phyloP scores from a whole-genome alignment of 2,329 filamentous ascomycete genomes.

The Aspergillus alliaceus region DNA sequence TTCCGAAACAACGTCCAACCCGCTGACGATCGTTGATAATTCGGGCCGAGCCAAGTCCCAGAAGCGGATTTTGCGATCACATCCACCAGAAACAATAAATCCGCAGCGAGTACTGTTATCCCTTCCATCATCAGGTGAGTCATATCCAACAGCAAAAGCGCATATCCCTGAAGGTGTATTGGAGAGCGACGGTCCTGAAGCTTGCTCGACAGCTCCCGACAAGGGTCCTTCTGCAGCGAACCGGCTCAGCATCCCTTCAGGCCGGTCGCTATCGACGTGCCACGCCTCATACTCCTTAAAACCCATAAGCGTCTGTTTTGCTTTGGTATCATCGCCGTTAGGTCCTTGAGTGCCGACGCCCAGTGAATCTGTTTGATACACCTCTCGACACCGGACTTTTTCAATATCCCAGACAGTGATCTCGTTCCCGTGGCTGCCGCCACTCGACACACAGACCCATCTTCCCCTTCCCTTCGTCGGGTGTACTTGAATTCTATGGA shows the following conservation, averaged over 20 bases:
- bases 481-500: constrained; percentile 77
- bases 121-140: constrained; percentile 65
- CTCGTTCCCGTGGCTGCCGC: constrained; percentile 76
- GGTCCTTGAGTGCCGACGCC: constrained; percentile 37
- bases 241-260: constrained; percentile 80
- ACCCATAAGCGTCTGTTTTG: constrained; percentile 20
- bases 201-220: constrained; percentile 60
- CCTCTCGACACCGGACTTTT: constrained; percentile 81
- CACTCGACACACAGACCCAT: constrained; percentile 86
- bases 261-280: constrained; percentile 85
- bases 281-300: constrained; percentile 73
- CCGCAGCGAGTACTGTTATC: constrained; percentile 63
- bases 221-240: constrained; percentile 61
- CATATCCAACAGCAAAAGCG: constrained; percentile 71
- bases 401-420: constrained; percentile 96
- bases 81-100: constrained; percentile 83
- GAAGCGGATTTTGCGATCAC: constrained; percentile 87
- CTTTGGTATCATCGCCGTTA: constrained; percentile 29
- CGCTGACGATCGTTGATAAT: constrained; percentile 77
- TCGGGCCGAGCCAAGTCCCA: constrained; percentile 85
- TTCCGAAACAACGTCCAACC: constrained; percentile 67
- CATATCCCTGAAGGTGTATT: constrained; percentile 57
- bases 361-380: constrained; percentile 65
- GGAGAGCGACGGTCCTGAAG: constrained; percentile 16
- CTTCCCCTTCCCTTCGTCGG: constrained; percentile 75